Evolutionary conservation across 2,329 filamentous ascomycete species (phyloP), one percentile per base, ranked within the genome.

Genomic region (Helotiales sp.): DNA sequence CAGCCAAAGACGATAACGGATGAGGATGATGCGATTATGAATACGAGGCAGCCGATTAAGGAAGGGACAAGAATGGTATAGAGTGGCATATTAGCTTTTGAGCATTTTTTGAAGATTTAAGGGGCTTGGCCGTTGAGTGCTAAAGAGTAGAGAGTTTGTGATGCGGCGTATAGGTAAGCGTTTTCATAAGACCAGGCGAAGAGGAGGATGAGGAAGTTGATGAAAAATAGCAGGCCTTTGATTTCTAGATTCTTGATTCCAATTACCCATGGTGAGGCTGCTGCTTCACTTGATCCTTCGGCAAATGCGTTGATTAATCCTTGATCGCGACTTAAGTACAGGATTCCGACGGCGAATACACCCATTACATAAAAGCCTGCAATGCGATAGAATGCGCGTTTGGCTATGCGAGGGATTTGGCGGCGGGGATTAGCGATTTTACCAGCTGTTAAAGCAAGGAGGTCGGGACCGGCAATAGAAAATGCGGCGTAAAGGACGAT

Each of bases 321-420:
- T 54, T 64, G 32, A 22, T 64, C 62, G 20, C 62, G 50, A 26
- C 34, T 49, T 6, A 28, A 59, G 54, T 54, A 64, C 1, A 64
- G 40, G 15, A 64, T 64, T 8, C 62, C 62, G 5, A 64, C 62
- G 20, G 62, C 62, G n/a, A 64, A 59, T 17, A 64, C 62, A 59
- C 62, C 62, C 15, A 64, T 54, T 26, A 64, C n/a, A 20, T 64
- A 64, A 54, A 64, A 64, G 7, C 62, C 62, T 20, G 62, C 37
- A 43, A 64, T 64, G n/a, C 62, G 62, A 40, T 64, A 64, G 62
- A 64, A 64, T 8, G 62, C 52, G 8, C 62, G 62, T 28, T 58
- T 64, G 13, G 62, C 62, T 7, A 64, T 54, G 2, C 62, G 62
- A 11, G 62, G 62, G 30, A 64, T 64, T 20, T 64, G 62, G 20